Evolutionary conservation across 1,284 basidiomycete genomes (phyloP), one percentile per base, ranked within the genome.

Genomic region (Naganishia cerealis): DNA sequence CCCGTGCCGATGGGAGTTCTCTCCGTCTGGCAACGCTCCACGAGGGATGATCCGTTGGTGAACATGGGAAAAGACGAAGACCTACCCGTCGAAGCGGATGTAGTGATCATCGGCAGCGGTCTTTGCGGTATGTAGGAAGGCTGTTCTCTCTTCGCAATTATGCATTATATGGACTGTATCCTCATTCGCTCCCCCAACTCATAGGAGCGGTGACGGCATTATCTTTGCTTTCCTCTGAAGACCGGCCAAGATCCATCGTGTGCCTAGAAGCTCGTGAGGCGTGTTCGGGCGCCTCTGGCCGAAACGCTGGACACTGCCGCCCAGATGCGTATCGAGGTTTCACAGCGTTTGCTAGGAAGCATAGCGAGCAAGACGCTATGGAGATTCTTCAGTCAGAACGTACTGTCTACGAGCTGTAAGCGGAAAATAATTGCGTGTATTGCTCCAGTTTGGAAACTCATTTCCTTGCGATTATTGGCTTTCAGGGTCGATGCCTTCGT

Each of bases 261-360:
- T 65, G 77, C 3, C 72, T 80, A 43, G 79, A 80, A 67, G 79
- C 79, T 5, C 65, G 79, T n/a, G 75, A 78, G 58, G 71, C 74
- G 10, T 77, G 75, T 38, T 77, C 75, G 0, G 79, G 79, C n/a
- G 79, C 79, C 3, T 73, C 72, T 7, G 79, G 79, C 2, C 68
- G 77, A 0, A 78, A 80, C 68, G 79, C 79, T 2, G 79, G 79
- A 0, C 77, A 80, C 66, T 79, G 77, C 59, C 73, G 77, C n/a
- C 77, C 76, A 24, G 72, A 77, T 24, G 73, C 74, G 0, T 74
- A 72, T 46, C 67, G 78, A 53, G 77, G 77, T 0, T 80, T 76
- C 65, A 74, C 73, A 0, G 67, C 62, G 0, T 79, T 76, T 58
- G 69, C 74, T 0, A 57, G 50, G n/a, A 56, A 74, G 8, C 76